A percentile compares a stretch with the other conserved stretches of the same genome.
Conservation (phyloP, 2,329 filamentous ascomycete genomes). For the Ilyonectria mors-panacis region DNA sequence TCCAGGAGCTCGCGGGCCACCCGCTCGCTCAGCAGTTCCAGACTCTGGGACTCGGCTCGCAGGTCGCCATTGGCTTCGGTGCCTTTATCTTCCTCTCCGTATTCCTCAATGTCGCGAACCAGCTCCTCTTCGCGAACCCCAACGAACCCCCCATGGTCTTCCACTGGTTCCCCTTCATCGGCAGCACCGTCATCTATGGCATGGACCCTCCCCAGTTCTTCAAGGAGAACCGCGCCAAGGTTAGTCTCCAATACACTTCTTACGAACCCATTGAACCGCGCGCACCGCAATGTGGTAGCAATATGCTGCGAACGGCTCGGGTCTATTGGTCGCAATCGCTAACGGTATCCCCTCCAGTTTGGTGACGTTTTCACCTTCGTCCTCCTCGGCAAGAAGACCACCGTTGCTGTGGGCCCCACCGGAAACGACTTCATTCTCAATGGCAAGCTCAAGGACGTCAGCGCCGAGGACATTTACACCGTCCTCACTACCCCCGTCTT, state of each 20-base stretch:
- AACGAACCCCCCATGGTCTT: slow-evolving; percentile 87
- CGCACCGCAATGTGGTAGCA: neutral
- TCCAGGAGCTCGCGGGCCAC: slow-evolving; percentile 65
- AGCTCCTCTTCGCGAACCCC: slow-evolving; percentile 85
- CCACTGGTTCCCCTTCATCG: slow-evolving; percentile 86
- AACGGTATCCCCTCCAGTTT: slow-evolving; percentile 67
- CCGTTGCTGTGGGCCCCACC: slow-evolving; percentile 84
- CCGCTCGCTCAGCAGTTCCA: slow-evolving; percentile 66
- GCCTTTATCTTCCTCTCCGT: slow-evolving; percentile 70
- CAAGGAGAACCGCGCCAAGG: slow-evolving; percentile 81
- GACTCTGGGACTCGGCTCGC: slow-evolving; percentile 62
- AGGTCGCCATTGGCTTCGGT: slow-evolving; percentile 62
- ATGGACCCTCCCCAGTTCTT: slow-evolving; percentile 96
- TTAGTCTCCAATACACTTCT: slow-evolving; percentile 54
- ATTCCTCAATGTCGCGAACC: slow-evolving; percentile 83
- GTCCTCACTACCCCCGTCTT: slow-evolving; percentile 82
- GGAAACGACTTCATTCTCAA: slow-evolving; percentile 95
- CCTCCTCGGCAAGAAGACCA: slow-evolving; percentile 90
- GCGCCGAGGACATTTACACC: slow-evolving; percentile 91
- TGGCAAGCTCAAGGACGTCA: slow-evolving; percentile 90
- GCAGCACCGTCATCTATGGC: slow-evolving; percentile 93
- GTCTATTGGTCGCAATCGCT: slow-evolving; percentile 9
- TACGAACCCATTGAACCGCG: neutral
- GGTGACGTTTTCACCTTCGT: slow-evolving; percentile 93
- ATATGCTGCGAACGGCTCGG: neutral